Evolutionary conservation across 2,329 filamentous ascomycete genomes (phyloP).

Genomic region (Pyrenochaeta sp.): DNA sequence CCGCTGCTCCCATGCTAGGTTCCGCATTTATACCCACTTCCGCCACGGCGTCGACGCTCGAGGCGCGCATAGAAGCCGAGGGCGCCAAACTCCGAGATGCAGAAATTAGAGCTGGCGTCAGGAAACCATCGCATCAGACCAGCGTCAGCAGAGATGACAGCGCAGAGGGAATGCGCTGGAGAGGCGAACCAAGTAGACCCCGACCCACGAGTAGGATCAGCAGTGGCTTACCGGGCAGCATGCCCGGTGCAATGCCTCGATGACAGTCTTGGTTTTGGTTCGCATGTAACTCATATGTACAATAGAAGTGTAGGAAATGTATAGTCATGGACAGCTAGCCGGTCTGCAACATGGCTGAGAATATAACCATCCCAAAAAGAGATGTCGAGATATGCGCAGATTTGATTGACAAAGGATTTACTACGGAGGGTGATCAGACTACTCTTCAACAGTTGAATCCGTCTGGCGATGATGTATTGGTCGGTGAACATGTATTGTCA

Average conservation of each 20-base stretch:
- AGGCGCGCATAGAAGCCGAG: constrained; percentile 46
- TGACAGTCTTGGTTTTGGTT: no score
- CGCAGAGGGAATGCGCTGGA: constrained; percentile 37
- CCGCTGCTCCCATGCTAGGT: neutral
- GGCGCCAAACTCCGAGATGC: constrained; percentile 49
- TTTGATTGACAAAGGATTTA: no score
- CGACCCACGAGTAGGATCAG: constrained; percentile 16
- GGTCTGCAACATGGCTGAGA: no score
- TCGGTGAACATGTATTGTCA: no score
- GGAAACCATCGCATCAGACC: constrained; percentile 16
- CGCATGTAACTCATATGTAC: constrained; percentile 9
- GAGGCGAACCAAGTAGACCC: constrained; percentile 31
- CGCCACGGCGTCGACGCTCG: constrained; percentile 22
- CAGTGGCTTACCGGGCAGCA: constrained; percentile 35
- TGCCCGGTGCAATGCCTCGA: constrained; percentile 44
- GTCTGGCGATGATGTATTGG: no score
- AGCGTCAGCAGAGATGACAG: constrained; percentile 13
- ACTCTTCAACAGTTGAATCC: no score
- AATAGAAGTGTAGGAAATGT: no score
- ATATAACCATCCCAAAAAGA: no score
- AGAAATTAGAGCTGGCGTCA: constrained; percentile 44
- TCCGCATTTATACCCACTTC: constrained; percentile 10
- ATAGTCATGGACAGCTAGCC: no score
- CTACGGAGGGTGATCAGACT: no score
- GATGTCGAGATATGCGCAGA: no score